Evolutionary conservation across 306 rosid species (phyloP).

Genomic region (Prunus salicina): DNA sequence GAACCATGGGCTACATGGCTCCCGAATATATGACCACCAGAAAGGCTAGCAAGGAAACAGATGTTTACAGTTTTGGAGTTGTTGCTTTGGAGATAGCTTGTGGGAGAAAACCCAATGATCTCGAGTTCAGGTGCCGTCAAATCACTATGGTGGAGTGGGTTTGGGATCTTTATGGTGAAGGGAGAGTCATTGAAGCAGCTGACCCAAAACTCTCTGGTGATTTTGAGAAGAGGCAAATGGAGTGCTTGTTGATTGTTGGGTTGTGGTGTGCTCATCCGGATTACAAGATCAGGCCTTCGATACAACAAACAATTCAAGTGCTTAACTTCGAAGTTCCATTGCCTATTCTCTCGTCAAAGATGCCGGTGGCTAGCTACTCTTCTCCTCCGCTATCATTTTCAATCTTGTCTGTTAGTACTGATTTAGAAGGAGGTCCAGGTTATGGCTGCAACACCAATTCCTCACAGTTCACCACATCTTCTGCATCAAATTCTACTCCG

Average conservation of each 20-base stretch:
- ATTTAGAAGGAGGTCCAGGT: not conserved
- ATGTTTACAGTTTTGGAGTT: constrained; percentile 5
- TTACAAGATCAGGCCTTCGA: not conserved
- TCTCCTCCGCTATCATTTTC: not conserved
- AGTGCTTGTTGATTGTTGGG: constrained; percentile 9
- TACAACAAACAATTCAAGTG: not conserved
- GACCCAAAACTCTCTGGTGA: not conserved
- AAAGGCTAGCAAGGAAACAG: not conserved
- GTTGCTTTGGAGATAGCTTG: constrained; percentile 1
- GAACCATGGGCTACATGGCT: constrained; percentile 16
- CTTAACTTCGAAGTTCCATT: constrained; percentile 13
- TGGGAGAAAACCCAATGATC: not conserved
- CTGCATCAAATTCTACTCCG: not conserved
- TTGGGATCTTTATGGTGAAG: constrained; percentile 8
- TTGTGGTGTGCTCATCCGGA: constrained; percentile 16
- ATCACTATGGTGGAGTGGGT: constrained; percentile 6
- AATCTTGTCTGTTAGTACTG: not conserved
- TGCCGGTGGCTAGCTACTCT: not conserved
- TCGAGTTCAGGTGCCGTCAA: not conserved
- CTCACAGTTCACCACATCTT: not conserved
- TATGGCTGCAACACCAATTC: not conserved
- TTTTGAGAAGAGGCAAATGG: not conserved
- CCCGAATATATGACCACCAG: not conserved
- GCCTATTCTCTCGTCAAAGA: not conserved
- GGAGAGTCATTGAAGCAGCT: not conserved